Base-by-base conservation (phyloP, 1,139 yeast genomes). In the Pneumocystis oryctolagi region DNA sequence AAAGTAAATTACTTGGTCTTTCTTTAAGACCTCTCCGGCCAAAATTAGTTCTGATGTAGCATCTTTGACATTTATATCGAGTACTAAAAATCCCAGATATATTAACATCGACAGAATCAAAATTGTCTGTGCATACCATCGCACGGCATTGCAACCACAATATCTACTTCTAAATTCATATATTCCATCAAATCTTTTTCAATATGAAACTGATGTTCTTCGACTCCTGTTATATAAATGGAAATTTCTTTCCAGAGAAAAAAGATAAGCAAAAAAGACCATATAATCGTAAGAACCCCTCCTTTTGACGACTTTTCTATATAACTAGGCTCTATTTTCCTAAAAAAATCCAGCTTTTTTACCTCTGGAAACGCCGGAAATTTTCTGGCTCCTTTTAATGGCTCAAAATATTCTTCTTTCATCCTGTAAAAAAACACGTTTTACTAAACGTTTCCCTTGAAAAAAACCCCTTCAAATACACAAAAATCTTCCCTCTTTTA, bases 141-240 rank as follows among this genome's bases (percentile, higher is more conserved):
- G 75, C 99, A 92, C 1, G 95, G 95, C 85, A 86, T 86, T 8
- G 86, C 85, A 61, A 92, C 85, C 60, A 86, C 79, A 71, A 92
- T 73, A 71, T 90, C 97, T 65, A 94, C 62, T 71, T 94, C 90
- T 61, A 92, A 79, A 58, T 80, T 80, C 66, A 89, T 79, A 42
- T 80, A 80, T 62, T 82, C 81, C 60, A 81, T 79, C 14, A 89
- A 75, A 18, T 66, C 66, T n/a, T 67, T 67, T 63, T 81, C 81
- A 4, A 92, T 94, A 1, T 79, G 76, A 72, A 88, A 92, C 69
- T 85, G 87, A 68, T 85, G 87, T 69, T 84, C 89, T 20, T 87
- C 82, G 67, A 80, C 81, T 2, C 97, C 97, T 58, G 16, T 25
- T 25, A 3, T 20, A 25, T 47, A 47, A 2, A 47, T 47, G 12